phyloP scores from a whole-genome alignment of 805 yeast genomes.

The Candida sanyiensis region DNA sequence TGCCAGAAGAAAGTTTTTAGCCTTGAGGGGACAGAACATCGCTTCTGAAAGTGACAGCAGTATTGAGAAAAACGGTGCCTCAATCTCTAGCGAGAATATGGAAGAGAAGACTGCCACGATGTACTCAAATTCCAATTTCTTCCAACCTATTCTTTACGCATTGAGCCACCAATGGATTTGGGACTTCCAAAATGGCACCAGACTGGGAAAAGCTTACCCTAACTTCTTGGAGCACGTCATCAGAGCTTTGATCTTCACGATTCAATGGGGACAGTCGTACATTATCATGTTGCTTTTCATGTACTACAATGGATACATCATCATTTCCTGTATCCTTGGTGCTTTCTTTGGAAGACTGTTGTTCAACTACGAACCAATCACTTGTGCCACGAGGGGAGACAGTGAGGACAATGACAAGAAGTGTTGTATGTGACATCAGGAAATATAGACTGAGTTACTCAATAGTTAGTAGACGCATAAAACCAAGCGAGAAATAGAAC shows the following conservation, averaged over 20 bases:
- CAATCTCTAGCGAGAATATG: conserved; percentile 7
- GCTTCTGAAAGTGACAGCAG: neutral
- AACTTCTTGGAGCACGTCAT: conserved; percentile 44
- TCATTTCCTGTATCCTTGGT: conserved; percentile 57
- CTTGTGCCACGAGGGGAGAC: conserved; percentile 23
- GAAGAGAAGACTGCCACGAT: conserved; percentile 11
- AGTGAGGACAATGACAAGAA: conserved; percentile 29
- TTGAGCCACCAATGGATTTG: conserved; percentile 27
- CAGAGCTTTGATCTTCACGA: conserved; percentile 44
- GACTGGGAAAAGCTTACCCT: conserved; percentile 31
- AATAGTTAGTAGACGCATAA: no score
- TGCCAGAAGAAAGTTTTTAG: conserved; percentile 21
- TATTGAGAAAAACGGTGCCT: conserved; percentile 6
- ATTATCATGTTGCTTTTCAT: conserved; percentile 66
- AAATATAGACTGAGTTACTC: no score
- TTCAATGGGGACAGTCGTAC: conserved; percentile 61
- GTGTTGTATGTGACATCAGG: conserved; percentile 32
- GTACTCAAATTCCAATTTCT: conserved; percentile 13
- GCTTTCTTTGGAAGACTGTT: conserved; percentile 53
- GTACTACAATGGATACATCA: conserved; percentile 69
- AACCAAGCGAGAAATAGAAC: no score
- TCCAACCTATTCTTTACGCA: conserved; percentile 23
- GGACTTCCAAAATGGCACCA: conserved; percentile 14
- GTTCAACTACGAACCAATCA: conserved; percentile 43
- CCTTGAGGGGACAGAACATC: conserved; percentile 7